Evolutionary conservation across 176 grass and related monocot genomes (phyloP).

Genomic region (Rhynchospora pubera): DNA sequence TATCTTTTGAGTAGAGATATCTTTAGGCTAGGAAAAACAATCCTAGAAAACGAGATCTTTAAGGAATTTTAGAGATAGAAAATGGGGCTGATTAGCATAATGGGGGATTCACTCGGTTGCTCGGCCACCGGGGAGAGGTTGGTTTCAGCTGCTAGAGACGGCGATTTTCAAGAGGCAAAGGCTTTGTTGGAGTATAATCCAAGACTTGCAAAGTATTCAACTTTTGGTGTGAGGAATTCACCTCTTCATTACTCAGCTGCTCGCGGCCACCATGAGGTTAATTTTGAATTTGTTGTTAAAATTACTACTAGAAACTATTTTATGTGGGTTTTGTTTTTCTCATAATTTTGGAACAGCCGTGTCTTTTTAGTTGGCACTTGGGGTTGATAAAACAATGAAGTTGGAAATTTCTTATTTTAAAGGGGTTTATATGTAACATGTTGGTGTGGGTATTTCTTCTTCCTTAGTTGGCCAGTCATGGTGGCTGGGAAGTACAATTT

Average conservation of each 20-base stretch:
- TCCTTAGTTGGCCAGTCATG: background rate
- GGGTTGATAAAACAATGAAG: conserved; percentile 9
- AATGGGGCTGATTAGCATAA: conserved; percentile 79
- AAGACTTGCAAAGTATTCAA: conserved; percentile 68
- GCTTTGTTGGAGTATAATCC: conserved; percentile 89
- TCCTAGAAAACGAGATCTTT: background rate
- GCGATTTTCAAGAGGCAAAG: conserved; percentile 80
- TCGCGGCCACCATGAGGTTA: conserved; percentile 91
- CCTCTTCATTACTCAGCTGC: conserved; percentile 91
- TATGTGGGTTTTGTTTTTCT: conserved; percentile 7
- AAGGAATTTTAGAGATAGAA: conserved; percentile 2
- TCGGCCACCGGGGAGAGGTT: conserved; percentile 75
- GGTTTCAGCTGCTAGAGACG: conserved; percentile 77
- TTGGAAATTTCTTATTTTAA: conserved; percentile 1
- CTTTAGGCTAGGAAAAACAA: background rate
- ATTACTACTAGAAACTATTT: background rate
- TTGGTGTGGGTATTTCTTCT: background rate
- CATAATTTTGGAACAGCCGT: background rate
- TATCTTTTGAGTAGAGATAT: background rate
- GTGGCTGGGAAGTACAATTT: no score
- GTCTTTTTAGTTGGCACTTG: background rate
- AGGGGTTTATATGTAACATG: background rate
- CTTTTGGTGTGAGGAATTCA: conserved; percentile 76
- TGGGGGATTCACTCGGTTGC: conserved; percentile 83
- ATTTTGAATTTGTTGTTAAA: conserved; percentile 7